Base-by-base conservation (phyloP, 2,329 filamentous ascomycete genomes). In the Albifimbria verrucaria region DNA sequence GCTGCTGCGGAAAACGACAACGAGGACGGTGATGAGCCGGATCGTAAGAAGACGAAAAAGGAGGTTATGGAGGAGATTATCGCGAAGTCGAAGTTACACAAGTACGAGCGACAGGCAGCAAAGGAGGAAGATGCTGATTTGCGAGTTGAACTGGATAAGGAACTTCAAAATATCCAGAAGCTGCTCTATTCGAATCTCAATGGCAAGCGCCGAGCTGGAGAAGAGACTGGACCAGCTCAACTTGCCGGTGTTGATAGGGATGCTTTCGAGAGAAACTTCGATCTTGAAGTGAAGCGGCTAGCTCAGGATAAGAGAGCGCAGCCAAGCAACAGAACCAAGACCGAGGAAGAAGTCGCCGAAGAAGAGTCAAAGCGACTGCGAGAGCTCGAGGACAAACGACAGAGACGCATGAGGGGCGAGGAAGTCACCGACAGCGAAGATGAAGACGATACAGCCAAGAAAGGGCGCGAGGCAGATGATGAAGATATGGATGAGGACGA, bases 31-130 rank as follows among this genome's bases (percentile, higher is more conserved):
- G 78, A 78, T 20, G 75, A 86, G 57, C 92, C 91, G 0, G 88
- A 93, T 62, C 82, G 88, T 54, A 97, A 96, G 71, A 99, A 97
- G 76, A 87, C 87, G 3, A 97, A 97, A 73, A 89, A 94, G 51
- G 94, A 99, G 71, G 90, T 99, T 48, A 97, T 97, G 90, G 89
- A 96, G 65, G 95, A 99, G 71, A 81, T 99, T 56, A 97, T 99
- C 60, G 90, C 92, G 55, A 99, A 99, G 72, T 97, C 93, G 1
- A 99, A 99, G 68, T 79, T 90, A 57, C 83, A 97, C 80, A 97
- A 96, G 73, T 92, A 93, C 66, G 92, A 97, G 73, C 86, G 94
- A 41, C 94, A 99, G 71, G 87, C 90, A 55, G 85, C 85, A 24
- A 97, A 96, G 66, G 94, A 97, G 56, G 91, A 94, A 48, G 94